A percentile compares a stretch with the other conserved stretches of the same genome.
Conservation (phyloP, 2,329 filamentous ascomycete genomes). For the Proliferodiscus dingleyae region DNA sequence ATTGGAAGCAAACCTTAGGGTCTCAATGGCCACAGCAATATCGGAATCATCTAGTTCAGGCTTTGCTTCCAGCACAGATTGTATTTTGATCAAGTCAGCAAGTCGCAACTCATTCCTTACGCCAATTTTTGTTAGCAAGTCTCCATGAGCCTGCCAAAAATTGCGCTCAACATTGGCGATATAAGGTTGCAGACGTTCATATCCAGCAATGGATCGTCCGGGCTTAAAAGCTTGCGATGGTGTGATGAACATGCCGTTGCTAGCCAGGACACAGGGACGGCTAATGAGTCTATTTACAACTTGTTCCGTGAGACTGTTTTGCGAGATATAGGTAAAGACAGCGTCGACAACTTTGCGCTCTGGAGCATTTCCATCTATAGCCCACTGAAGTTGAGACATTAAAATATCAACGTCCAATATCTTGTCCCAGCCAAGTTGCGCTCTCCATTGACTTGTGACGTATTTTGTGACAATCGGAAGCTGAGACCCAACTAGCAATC, state of each 20-base stretch:
- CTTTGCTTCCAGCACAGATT: slow-evolving; percentile 18
- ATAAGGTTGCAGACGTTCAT: slow-evolving; percentile 19
- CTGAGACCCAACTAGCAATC: slow-evolving; percentile 13
- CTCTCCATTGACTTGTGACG: slow-evolving; percentile 14
- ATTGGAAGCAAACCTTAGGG: slow-evolving; percentile 19
- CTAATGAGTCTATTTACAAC: slow-evolving; percentile 8
- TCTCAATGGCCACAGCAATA: slow-evolving; percentile 21
- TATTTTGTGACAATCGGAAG: slow-evolving; percentile 12
- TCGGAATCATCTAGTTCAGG: slow-evolving; percentile 17
- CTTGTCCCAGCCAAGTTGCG: slow-evolving; percentile 18
- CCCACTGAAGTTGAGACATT: slow-evolving; percentile 17
- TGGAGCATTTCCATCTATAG: slow-evolving; percentile 7
- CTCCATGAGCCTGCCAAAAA: slow-evolving; percentile 19
- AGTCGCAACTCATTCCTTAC: slow-evolving; percentile 17
- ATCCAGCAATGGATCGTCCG: slow-evolving; percentile 5
- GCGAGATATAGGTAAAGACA: slow-evolving; percentile 17
- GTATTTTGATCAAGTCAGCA: slow-evolving; percentile 20
- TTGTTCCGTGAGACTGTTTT: neutral
- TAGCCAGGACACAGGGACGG: slow-evolving; percentile 15
- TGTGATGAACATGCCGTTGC: slow-evolving; percentile 8
- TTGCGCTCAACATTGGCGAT: slow-evolving; percentile 20
- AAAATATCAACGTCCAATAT: slow-evolving; percentile 13
- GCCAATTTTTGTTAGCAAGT: slow-evolving; percentile 17
- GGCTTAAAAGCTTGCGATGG: slow-evolving; percentile 17
- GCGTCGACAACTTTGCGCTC: slow-evolving; percentile 13